phyloP scores from a whole-genome alignment of 768 basidiomycete species.

The Boletellus emodensis region DNA sequence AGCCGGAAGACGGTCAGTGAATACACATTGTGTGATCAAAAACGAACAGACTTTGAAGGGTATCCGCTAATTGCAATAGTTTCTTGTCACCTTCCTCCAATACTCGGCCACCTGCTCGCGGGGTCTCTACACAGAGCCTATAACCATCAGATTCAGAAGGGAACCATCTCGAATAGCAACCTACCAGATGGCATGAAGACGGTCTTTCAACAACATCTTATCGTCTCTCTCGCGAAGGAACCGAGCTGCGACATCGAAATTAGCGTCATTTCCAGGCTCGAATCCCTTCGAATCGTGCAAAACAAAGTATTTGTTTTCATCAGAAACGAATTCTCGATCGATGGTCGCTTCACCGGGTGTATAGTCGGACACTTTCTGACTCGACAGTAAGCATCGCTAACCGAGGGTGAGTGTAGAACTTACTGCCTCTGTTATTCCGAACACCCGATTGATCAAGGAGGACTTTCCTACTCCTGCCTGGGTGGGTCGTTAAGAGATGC shows the following conservation, averaged over 20 bases:
- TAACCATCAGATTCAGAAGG: not conserved
- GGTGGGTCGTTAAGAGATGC: not conserved
- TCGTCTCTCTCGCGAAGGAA: constrained; percentile 1
- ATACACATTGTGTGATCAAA: not conserved
- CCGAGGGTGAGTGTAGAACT: not conserved
- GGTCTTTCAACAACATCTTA: not conserved
- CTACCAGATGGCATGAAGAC: constrained; percentile 5
- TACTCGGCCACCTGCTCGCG: constrained; percentile 5
- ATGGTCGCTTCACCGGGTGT: constrained; percentile 2
- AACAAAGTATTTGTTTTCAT: constrained; percentile 5
- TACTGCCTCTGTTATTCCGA: not conserved
- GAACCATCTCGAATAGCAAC: not conserved
- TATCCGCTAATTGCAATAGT: not conserved
- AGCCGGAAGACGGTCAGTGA: not conserved
- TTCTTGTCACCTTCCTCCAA: constrained; percentile 6
- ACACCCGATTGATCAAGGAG: not conserved
- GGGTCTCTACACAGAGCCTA: constrained; percentile 9
- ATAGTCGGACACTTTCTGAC: not conserved
- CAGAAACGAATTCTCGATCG: constrained; percentile 6
- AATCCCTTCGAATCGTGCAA: constrained; percentile 7
- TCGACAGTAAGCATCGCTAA: not conserved
- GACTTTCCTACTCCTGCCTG: not conserved
- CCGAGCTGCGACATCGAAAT: not conserved
- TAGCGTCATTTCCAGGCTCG: not conserved
- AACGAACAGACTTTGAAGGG: not conserved